A percentile compares a stretch with the other conserved stretches of the same genome.
Evolutionary conservation across 495 filamentous ascomycete species (phyloP).

Genomic region (Penicillium desertorum): DNA sequence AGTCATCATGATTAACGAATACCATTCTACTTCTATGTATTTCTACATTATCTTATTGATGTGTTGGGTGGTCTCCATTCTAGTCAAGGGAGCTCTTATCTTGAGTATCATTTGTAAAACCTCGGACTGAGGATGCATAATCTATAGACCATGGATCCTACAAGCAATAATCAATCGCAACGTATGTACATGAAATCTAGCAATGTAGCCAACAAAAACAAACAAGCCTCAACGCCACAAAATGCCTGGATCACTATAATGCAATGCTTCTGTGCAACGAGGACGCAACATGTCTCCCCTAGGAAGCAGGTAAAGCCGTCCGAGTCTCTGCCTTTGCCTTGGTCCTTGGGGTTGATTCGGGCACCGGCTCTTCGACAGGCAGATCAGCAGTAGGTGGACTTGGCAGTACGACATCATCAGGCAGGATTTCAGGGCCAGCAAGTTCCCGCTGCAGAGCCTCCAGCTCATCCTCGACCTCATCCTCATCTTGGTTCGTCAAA

Average conservation of each 20-base stretch:
- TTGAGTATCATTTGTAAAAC: neutral
- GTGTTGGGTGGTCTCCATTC: neutral
- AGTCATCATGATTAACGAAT: conserved; percentile 9
- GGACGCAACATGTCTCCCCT: neutral
- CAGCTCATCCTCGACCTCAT: conserved; percentile 95
- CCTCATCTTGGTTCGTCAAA: conserved; percentile 91
- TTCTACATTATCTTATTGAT: neutral
- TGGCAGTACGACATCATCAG: conserved; percentile 58
- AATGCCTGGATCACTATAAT: conserved; percentile 22
- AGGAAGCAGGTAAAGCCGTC: conserved; percentile 33
- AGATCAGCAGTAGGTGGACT: conserved; percentile 52
- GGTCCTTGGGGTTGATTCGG: conserved; percentile 38
- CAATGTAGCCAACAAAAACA: neutral
- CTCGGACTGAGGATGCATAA: neutral
- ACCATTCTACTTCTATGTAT: conserved; percentile 1
- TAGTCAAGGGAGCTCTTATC: neutral
- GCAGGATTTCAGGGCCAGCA: conserved; percentile 48
- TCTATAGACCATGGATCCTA: conserved; percentile 11
- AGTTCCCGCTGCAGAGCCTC: conserved; percentile 74
- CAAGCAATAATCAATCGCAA: conserved; percentile 21
- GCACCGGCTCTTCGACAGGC: conserved; percentile 26
- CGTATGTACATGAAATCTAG: conserved; percentile 14
- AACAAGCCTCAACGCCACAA: conserved; percentile 10
- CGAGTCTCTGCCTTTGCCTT: conserved; percentile 39
- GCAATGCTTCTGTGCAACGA: conserved; percentile 11